Base-by-base conservation (phyloP, 306 rosid genomes). In the Dicorynia guianensis region DNA sequence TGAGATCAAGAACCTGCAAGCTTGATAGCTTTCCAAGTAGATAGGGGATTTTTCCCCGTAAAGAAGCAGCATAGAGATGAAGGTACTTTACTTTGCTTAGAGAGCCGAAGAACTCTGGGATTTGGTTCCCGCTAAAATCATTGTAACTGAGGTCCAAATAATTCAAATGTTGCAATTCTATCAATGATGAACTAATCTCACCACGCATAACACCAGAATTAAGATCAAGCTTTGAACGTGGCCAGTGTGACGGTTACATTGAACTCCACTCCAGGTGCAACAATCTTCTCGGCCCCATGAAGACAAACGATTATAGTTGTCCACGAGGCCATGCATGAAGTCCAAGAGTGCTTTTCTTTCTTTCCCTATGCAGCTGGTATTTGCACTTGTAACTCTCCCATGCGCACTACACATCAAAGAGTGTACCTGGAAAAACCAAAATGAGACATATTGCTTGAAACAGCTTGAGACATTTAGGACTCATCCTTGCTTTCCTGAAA, bases 1-100 rank as follows among this genome's bases (percentile, higher is more conserved):
- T 2, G 14, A 80, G 15, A 14, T 4, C 33, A 20, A 74, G 73
- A 9, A 0, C 11, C 4, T 8, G 35, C 39, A 77, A 46, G 14
- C 9, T 49, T 0, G 85, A 72, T 30, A 76, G 79, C 44, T 71
- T 77, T 11, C 82, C 82, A 0, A 82, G 56, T 8, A 77, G 76
- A 30, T 50, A 60, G 5, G 79, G 82, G 3, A 72, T 60, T 13
- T 4, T 3, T 17, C 86, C 80, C 0, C 3, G 4, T 10, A 73
- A 68, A 7, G 18, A 13, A 0, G 76, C 15, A 1, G 1, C 0
- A 6, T 62, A 0, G 12, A 77, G 71, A 53, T 65, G 7, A 18
- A 72, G 77, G 38, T 67, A 17, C 1, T 11, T 35, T 14, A 82
- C 68, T 14, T 55, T 67, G 6, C 6, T 60, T 0, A 82, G 34